Base-by-base conservation (phyloP, 116 monocot genomes). In the Dioscorea cayenensis region DNA sequence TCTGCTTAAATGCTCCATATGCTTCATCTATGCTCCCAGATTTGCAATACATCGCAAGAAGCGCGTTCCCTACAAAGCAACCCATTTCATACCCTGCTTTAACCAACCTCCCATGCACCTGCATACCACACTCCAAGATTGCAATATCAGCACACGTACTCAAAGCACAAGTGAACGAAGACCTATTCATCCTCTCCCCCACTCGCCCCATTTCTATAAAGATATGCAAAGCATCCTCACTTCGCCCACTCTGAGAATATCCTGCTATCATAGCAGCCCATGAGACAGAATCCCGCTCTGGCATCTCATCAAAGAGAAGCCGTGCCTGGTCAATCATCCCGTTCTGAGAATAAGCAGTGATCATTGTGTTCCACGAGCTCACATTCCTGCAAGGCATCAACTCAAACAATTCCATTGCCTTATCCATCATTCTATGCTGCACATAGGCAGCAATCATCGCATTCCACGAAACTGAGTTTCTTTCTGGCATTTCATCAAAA, bases 191-290 rank as follows among this genome's bases (percentile, higher is more conserved):
- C 73, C 71, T 80, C 73, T 78, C 82, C 16, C 87, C 77, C 3
- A 37, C 55, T 38, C 82, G 79, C 36, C 65, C 73, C 90, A 90
- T 84, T 78, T 84, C 84, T 71, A 82, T 65, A 67, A 90, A 86
- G 27, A 84, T 28, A 8, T 16, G 73, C 69, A 90, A 66, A 11
- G 90, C 82, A 6, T 80, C 86, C 36, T 86, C 90, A 20, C 86
- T 76, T 14, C 70, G 52, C 14, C 90, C 90, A 32, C 72, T 61
- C 68, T 86, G 90, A 5, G 87, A 67, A 27, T 80, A 87, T 21
- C 84, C 90, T 51, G 90, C 84, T 43, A 87, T 85, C 87, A 91
- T 91, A 0, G 85, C 91, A 17, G 91, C 75, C 85, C 83, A 91
- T 0, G 91, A 87, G 49, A 91, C 79, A 0, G 77, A 63, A 48